These are phyloP conservation scores for Candida bentonensis DNA, from an alignment of 805 yeast species.

Conservation along the genomic window DNA sequence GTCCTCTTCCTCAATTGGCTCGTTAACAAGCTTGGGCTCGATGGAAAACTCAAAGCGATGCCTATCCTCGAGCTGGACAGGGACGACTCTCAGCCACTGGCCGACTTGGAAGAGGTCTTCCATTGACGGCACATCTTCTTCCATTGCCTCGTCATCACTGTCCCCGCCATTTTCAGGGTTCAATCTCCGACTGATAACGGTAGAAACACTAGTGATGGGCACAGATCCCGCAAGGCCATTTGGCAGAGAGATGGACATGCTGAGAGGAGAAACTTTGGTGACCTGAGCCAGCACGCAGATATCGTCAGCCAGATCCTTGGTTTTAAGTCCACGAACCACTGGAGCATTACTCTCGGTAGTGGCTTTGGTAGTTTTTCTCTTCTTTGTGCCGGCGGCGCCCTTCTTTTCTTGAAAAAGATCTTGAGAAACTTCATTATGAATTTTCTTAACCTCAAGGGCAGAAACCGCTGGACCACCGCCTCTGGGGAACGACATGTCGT, in stretches of 20 bases:
- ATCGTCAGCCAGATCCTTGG: slow-evolving; percentile 56
- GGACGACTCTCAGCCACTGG: slow-evolving; percentile 75
- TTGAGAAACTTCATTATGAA: slow-evolving; percentile 79
- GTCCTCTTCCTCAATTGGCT: slow-evolving; percentile 48
- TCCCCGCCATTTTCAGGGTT: slow-evolving; percentile 15
- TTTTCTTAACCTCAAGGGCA: slow-evolving; percentile 83
- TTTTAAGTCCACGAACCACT: slow-evolving; percentile 47
- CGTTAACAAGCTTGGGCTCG: slow-evolving; percentile 64
- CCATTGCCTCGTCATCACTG: slow-evolving; percentile 14
- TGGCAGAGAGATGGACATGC: slow-evolving; percentile 57
- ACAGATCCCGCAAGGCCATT: slow-evolving; percentile 71
- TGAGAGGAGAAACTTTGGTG: slow-evolving; percentile 41
- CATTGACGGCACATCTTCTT: slow-evolving; percentile 42
- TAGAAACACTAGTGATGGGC: slow-evolving; percentile 60
- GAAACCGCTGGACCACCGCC: slow-evolving; percentile 73
- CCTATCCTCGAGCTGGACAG: slow-evolving; percentile 30
- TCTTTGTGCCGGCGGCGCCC: slow-evolving; percentile 9
- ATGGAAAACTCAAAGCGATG: slow-evolving; percentile 58
- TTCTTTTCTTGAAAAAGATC: slow-evolving; percentile 37
- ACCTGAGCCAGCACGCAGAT: slow-evolving; percentile 68
- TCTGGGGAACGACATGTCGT: slow-evolving; percentile 73
- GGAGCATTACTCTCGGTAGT: slow-evolving; percentile 15
- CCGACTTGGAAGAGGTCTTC: slow-evolving; percentile 48
- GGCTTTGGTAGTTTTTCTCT: slow-evolving; percentile 11
- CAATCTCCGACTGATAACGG: slow-evolving; percentile 40